Evolutionary conservation across 1,284 basidiomycete genomes (phyloP).

Genomic region (Ceratobasidium sp.): DNA sequence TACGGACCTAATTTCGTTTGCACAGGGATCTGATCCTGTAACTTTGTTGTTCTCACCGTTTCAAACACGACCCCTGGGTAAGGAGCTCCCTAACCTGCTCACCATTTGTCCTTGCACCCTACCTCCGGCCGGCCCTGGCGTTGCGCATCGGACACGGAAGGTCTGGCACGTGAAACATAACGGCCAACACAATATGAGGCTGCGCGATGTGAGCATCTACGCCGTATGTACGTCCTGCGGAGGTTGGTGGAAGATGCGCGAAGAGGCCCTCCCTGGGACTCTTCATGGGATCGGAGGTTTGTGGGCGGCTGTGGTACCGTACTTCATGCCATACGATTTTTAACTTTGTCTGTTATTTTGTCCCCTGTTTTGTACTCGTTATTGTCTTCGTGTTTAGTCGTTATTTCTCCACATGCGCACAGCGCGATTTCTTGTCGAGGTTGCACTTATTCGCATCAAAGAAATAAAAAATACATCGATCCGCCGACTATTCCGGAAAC

Average conservation of each 20-base stretch:
- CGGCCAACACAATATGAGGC: background rate
- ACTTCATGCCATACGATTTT: background rate
- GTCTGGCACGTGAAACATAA: slow-evolving; percentile 13
- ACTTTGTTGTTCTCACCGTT: slow-evolving; percentile 16
- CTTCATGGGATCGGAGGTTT: no score
- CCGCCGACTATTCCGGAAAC: no score
- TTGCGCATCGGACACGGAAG: background rate
- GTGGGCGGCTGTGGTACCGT: no score
- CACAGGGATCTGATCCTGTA: background rate
- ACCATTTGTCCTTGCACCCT: slow-evolving; percentile 4
- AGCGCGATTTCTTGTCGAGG: background rate
- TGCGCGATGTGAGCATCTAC: slow-evolving; percentile 6
- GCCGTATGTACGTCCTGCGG: no score
- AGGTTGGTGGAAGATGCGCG: no score
- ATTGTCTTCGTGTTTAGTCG: background rate
- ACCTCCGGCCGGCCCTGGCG: no score
- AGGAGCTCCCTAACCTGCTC: slow-evolving; percentile 1
- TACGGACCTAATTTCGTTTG: background rate
- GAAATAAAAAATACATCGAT: no score
- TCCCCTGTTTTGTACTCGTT: background rate
- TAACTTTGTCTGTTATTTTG: background rate
- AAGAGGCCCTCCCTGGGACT: no score
- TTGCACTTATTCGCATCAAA: no score
- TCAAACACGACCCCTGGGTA: slow-evolving; percentile 8
- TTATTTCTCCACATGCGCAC: background rate